Evolutionary conservation across 1,284 basidiomycete genomes (phyloP).

Genomic region (Papiliotrema nemorosa): DNA sequence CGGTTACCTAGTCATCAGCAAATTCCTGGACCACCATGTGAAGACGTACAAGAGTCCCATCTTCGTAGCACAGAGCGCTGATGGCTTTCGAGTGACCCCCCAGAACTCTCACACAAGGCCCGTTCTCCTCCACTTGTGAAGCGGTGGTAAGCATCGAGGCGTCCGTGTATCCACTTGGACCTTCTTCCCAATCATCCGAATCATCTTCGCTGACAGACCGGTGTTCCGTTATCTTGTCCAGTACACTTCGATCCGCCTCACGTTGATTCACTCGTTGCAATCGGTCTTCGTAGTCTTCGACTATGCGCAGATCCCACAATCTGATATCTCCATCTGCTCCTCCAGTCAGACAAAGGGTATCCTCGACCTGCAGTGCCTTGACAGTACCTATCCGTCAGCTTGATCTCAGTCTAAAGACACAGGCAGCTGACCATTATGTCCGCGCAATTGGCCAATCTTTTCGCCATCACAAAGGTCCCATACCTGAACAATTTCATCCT

Average conservation of each 20-base stretch:
- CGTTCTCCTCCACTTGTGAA: conserved; percentile 48
- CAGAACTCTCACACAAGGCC: conserved; percentile 68
- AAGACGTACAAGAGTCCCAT: conserved; percentile 73
- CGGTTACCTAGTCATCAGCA: conserved; percentile 66
- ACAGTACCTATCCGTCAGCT: conserved; percentile 55
- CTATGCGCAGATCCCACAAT: conserved; percentile 79
- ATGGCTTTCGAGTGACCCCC: conserved; percentile 92
- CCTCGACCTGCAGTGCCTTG: conserved; percentile 91
- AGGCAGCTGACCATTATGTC: conserved; percentile 59
- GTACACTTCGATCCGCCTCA: conserved; percentile 29
- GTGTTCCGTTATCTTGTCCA: conserved; percentile 40
- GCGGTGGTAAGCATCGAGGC: conserved; percentile 3
- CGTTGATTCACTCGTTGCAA: conserved; percentile 53
- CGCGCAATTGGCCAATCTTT: conserved; percentile 73
- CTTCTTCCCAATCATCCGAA: conserved; percentile 31
- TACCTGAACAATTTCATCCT: conserved; percentile 59
- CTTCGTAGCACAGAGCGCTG: conserved; percentile 91
- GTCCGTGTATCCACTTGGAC: conserved; percentile 26
- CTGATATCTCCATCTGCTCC: conserved; percentile 79
- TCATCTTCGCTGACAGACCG: conserved; percentile 21
- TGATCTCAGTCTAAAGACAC: neutral
- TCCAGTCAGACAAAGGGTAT: conserved; percentile 84
- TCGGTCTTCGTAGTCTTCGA: conserved; percentile 71
- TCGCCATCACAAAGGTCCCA: conserved; percentile 59
- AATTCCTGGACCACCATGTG: neutral